Evolutionary conservation across 371 early-diverging fungal genomes (phyloP), one percentile per base, ranked within the genome.

Genomic region (Mucor sp.): DNA sequence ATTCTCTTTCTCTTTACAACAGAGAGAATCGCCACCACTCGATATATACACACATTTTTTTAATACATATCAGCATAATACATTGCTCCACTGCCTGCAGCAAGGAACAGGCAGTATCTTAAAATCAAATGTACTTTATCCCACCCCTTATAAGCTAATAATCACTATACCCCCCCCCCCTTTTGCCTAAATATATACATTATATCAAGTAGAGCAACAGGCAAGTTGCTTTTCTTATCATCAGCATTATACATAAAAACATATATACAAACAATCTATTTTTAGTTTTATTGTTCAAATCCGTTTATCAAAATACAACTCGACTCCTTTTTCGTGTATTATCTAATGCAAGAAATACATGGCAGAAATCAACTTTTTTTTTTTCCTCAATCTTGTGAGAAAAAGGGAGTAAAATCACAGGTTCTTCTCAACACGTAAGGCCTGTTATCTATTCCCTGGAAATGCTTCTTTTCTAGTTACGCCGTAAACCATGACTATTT

Each of bases 351-450:
- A 25, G 25, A 25, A 50, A 23, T 25, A 50, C 25, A 50, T 50
- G 50, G 23, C 50, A 50, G 50, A 50, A 50, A 50, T 50, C 50
- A 50, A 48, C 48, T 48, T 50, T 50, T 50, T 50, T 17, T 47
- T 17, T 33, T 33, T 7, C 8, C 33, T 47, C 4, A 19, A 6
- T 17, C 21, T 3, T 19, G 21, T 47, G 23, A 25, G 23, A 14
- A 50, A 25, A 12, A 50, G 4, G 25, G 50, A 50, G 50, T 50
- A 50, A 25, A 25, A 1, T 37, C 14, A 37, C 37, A 14, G 30
- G 1, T 23, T 8, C 1, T 8, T 4, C 6, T 25, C 1, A 25
- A 50, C 50, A 19, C 25, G 17, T 17, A 47, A 19, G 11, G n/a
- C 6, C 4, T 23, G 23, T 50, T 50, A 50, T 25, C 11, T 50